A percentile compares a stretch with the other conserved stretches of the same genome.
phyloP scores from a whole-genome alignment of 2,329 filamentous ascomycete genomes.

The Ilyonectria mors-panacis region DNA sequence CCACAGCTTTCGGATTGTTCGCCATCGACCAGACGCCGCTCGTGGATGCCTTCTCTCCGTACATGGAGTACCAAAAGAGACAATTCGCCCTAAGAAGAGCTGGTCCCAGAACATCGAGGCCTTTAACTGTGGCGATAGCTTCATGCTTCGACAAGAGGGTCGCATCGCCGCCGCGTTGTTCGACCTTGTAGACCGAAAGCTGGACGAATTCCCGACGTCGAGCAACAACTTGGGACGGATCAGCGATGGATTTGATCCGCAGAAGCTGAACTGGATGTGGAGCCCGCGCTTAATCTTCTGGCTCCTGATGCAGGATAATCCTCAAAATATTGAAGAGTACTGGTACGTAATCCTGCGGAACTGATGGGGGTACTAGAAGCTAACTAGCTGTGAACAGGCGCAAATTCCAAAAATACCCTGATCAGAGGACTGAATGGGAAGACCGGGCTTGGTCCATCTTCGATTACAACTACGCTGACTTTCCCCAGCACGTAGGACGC shows the following conservation, averaged over 20 bases:
- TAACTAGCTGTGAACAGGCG: background rate
- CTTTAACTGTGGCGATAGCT: background rate
- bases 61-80: constrained; percentile 2
- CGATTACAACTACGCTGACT: constrained; percentile 11
- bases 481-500: background rate
- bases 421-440: background rate
- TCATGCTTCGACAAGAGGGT: background rate
- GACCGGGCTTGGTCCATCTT: background rate
- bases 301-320: background rate
- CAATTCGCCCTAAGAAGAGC: background rate
- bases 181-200: background rate
- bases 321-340: background rate
- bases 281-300: constrained; percentile 1
- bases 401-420: background rate
- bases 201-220: background rate
- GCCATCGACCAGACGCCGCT: constrained; percentile 2
- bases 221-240: background rate
- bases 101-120: background rate
- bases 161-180: background rate
- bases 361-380: background rate
- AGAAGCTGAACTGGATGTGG: background rate
- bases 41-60: background rate
- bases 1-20: background rate
- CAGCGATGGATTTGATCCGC: background rate
- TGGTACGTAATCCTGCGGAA: background rate